Conservation (phyloP, 371 early-diverging fungal species). For the Capillidium heterosporum region DNA sequence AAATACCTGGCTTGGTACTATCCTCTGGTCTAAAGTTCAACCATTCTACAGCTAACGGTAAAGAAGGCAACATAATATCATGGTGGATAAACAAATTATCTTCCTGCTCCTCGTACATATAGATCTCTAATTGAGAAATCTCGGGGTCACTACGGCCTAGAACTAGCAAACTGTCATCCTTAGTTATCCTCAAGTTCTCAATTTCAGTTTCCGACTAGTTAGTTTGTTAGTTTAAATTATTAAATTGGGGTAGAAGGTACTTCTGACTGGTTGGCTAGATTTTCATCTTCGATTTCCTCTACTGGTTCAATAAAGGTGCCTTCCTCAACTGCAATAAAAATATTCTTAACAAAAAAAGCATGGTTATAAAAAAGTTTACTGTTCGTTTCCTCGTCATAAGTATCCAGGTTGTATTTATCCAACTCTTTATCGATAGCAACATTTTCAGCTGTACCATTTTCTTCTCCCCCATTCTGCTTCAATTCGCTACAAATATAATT, state of each 20-base stretch:
- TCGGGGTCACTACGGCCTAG: conserved; percentile 92
- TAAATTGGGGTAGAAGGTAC: conserved; percentile 41
- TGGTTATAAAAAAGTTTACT: neutral
- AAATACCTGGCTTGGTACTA: too few species aligned
- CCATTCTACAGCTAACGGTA: conserved; percentile 54
- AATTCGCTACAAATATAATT: too few species aligned
- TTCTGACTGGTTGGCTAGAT: conserved; percentile 7
- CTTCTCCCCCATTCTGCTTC: too few species aligned
- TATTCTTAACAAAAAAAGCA: neutral
- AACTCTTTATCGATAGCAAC: neutral
- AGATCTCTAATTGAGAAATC: conserved; percentile 80
- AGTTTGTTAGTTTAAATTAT: conserved; percentile 55
- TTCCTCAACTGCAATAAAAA: neutral
- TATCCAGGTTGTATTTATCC: conserved; percentile 46
- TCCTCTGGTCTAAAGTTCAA: neutral
- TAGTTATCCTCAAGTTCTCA: conserved; percentile 34
- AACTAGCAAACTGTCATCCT: conserved; percentile 66
- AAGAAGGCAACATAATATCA: conserved; percentile 93
- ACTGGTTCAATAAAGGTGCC: neutral
- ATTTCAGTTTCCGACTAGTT: conserved; percentile 71
- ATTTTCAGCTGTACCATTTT: too few species aligned
- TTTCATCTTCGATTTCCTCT: conserved; percentile 12
- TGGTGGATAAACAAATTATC: conserved; percentile 92
- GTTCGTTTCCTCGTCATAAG: conserved; percentile 33
- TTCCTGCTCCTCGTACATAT: conserved; percentile 54